These are phyloP conservation scores for Tolypocladium ophioglossoides DNA, from an alignment of 2,329 filamentous ascomycete species.

Conservation along the genomic window DNA sequence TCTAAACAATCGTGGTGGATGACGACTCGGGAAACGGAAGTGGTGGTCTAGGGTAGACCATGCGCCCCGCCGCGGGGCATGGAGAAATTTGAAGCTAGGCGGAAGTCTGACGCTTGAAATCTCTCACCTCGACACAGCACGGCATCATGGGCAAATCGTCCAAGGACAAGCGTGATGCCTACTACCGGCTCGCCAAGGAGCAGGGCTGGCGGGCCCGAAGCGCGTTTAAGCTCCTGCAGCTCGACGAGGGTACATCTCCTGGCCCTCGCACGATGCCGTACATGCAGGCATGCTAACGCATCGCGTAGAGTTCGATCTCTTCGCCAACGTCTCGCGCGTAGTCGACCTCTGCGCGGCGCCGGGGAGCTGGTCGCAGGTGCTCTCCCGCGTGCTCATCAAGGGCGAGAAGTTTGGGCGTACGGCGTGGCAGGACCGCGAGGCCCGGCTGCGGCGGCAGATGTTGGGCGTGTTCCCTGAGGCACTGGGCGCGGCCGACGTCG, in stretches of 20 bases:
- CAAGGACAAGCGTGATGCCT: slow-evolving; percentile 96
- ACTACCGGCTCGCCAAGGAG: slow-evolving; percentile 95
- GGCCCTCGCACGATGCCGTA: not conserved
- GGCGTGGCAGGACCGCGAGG: slow-evolving; percentile 79
- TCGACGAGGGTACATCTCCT: slow-evolving; percentile 54
- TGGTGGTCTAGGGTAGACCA: not conserved
- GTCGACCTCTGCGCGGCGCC: slow-evolving; percentile 94
- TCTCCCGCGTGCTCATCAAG: slow-evolving; percentile 87
- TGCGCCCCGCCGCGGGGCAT: not conserved
- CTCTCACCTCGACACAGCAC: not conserved
- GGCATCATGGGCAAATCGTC: slow-evolving; percentile 82
- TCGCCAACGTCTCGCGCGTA: slow-evolving; percentile 79
- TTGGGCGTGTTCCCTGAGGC: slow-evolving; percentile 36
- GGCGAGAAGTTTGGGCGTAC: slow-evolving; percentile 80
- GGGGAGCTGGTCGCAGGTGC: slow-evolving; percentile 93
- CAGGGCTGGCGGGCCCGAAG: slow-evolving; percentile 96
- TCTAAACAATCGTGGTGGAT: no score
- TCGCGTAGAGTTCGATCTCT: slow-evolving; percentile 75
- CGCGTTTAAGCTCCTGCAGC: slow-evolving; percentile 92
- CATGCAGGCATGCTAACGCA: slow-evolving; percentile 1
- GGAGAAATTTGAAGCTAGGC: not conserved
- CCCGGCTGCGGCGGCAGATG: slow-evolving; percentile 51
- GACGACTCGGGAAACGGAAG: not conserved
- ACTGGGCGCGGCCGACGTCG: not conserved
- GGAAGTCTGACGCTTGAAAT: not conserved